A percentile compares a stretch with the other conserved stretches of the same genome.
Evolutionary conservation across 169 alveolate genomes (phyloP).

Genomic region (Perkinsus olseni): DNA sequence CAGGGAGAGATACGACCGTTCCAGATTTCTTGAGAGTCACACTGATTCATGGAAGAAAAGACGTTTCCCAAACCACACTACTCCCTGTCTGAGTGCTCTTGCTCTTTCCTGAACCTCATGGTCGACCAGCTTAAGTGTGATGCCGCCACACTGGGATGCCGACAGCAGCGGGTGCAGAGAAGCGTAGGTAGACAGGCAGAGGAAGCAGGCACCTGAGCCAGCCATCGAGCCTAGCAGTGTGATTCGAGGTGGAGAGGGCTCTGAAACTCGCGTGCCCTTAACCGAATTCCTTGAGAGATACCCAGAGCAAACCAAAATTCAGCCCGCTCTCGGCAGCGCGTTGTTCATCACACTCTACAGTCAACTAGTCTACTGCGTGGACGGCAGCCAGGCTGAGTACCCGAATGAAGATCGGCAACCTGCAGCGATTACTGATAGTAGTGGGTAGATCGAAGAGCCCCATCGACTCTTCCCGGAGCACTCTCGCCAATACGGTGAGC

Average conservation of each 20-base stretch:
- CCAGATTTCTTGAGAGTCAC: too few relatives aligned
- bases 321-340: too few relatives aligned
- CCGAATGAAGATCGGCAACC: too few relatives aligned
- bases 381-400: too few relatives aligned
- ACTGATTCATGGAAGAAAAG: background rate
- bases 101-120: background rate
- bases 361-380: too few relatives aligned
- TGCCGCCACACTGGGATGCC: background rate
- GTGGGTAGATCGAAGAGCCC: background rate
- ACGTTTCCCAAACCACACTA: background rate
- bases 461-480: background rate
- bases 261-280: too few relatives aligned
- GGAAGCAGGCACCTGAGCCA: background rate
- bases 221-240: too few relatives aligned
- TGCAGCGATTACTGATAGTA: background rate
- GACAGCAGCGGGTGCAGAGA: background rate
- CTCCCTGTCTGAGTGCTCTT: background rate
- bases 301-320: too few relatives aligned
- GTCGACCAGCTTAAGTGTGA: background rate
- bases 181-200: background rate
- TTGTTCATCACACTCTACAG: too few relatives aligned
- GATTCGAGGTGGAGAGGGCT: too few relatives aligned
- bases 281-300: too few relatives aligned
- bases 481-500: background rate
- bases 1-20: too few relatives aligned